Evolutionary conservation across 352 stramenopile species (phyloP).

Genomic region (Globisporangium polare): DNA sequence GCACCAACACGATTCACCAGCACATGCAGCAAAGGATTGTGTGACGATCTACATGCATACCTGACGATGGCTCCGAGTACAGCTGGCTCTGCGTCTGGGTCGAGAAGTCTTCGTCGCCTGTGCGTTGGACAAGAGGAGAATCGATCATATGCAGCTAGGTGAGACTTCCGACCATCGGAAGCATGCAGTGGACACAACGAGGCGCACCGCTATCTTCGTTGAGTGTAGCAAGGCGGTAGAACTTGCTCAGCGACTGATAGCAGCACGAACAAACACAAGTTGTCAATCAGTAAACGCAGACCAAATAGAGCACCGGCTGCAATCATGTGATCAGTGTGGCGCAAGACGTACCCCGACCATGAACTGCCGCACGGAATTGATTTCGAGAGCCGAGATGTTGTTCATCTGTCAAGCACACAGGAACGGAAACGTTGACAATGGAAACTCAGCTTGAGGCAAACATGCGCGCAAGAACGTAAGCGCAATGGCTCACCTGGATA

Average conservation of each 20-base stretch:
- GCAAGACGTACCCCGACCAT: constrained; percentile 59
- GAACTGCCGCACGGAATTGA: constrained; percentile 86
- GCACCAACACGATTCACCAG: neutral
- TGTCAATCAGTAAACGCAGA: neutral
- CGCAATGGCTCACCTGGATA: constrained; percentile 37
- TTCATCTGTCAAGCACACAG: constrained; percentile 56
- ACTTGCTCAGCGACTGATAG: constrained; percentile 68
- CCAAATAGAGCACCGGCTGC: neutral
- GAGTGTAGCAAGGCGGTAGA: constrained; percentile 67
- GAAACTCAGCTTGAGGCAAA: too few species aligned
- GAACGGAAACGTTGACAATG: too few species aligned
- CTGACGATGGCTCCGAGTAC: constrained; percentile 33
- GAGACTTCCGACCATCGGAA: too few species aligned
- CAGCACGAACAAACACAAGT: neutral
- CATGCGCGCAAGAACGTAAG: too few species aligned
- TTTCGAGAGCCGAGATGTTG: constrained; percentile 82
- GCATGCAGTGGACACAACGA: too few species aligned
- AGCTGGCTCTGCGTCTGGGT: constrained; percentile 36
- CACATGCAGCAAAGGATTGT: neutral
- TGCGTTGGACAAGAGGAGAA: neutral
- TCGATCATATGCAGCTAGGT: neutral
- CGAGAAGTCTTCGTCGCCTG: constrained; percentile 21
- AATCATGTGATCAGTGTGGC: neutral
- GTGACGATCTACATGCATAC: constrained; percentile 12
- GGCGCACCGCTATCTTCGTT: constrained; percentile 35